Evolutionary conservation across 495 filamentous ascomycete genomes (phyloP), one percentile per base, ranked within the genome.

Genomic region (Hyaloscypha hepaticicola): DNA sequence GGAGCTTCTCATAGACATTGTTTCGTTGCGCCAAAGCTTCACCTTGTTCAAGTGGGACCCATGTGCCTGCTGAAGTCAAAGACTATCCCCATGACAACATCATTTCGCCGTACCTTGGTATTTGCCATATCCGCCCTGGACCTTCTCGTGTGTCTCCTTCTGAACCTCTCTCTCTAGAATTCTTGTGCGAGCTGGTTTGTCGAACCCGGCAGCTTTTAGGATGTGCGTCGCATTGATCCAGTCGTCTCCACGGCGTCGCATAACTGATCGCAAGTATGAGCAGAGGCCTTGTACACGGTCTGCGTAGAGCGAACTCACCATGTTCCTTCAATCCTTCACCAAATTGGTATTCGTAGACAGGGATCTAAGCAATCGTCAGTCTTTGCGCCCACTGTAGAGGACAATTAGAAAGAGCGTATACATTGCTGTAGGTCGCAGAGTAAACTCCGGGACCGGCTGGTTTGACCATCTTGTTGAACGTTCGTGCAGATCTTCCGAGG

Each of bases 141-240:
- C 90, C 77, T 99, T 99, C 77, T 98, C 94, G 77, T 99, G 95
- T 9, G 88, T 81, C 11, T 93, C 94, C 74, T 96, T 96, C 74
- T 99, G 95, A 1, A 99, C 94, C 68, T 99, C 96, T 55, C 96
- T 85, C 78, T 99, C 95, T 19, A 99, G 84, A 61, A 99, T 97
- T 64, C 95, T 81, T 29, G 95, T 99, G 70, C 95, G 83, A 14
- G 93, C 90, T 7, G 95, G 94, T 77, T 99, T 99, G 69, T 84
- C 80, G 52, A 85, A 84, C 33, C 82, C 80, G 45, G 81, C 78
- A 21, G 78, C 90, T 75, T 98, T 98, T 31, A 97, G 82, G 59
- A 97, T 96, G 74, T 97, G 93, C 49, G 93, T 97, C 27, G 93
- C 93, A 79, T 97, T 97, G 63, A 97, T 89, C 89, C 91, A 97